These are phyloP conservation scores for Aureobasidium vineae DNA, from an alignment of 2,329 filamentous ascomycete species.

Conservation along the genomic window DNA sequence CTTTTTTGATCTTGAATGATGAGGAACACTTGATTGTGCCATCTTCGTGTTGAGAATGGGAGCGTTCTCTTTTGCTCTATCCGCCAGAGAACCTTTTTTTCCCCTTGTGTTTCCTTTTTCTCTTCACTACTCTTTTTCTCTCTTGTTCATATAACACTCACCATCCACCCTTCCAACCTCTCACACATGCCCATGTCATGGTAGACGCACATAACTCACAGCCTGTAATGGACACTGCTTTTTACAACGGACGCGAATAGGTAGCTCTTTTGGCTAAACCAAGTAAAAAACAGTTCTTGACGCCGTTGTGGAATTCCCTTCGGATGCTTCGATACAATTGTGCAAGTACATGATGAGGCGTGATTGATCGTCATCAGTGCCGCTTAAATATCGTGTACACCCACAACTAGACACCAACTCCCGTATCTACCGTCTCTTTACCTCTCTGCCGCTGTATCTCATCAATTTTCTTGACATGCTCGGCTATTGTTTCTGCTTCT, in stretches of 20 bases:
- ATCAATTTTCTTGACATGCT: constrained; percentile 18
- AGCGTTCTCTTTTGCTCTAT: constrained; percentile 42
- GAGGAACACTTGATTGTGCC: constrained; percentile 19
- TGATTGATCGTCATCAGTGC: not conserved
- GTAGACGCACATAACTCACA: constrained; percentile 30
- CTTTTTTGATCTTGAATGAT: constrained; percentile 39
- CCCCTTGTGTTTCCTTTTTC: constrained; percentile 38
- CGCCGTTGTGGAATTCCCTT: too few species aligned
- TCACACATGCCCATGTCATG: constrained; percentile 37
- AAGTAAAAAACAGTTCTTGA: not conserved
- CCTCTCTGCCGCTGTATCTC: not conserved
- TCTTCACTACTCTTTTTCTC: not conserved
- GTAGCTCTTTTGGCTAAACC: not conserved
- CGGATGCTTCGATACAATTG: not conserved
- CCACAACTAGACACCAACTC: not conserved
- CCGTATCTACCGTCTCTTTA: not conserved
- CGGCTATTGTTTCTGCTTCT: constrained; percentile 15
- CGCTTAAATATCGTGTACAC: too few species aligned
- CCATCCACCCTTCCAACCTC: not conserved
- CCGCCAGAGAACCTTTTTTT: constrained; percentile 39
- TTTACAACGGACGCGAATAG: constrained; percentile 3
- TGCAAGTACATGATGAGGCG: not conserved
- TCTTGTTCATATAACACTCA: constrained; percentile 24
- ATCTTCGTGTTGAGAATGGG: constrained; percentile 37
- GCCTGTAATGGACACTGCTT: constrained; percentile 15